These are phyloP conservation scores for Puccinellia tenuiflora DNA, from an alignment of 176 grass and related monocot genomes.

Conservation along the genomic window DNA sequence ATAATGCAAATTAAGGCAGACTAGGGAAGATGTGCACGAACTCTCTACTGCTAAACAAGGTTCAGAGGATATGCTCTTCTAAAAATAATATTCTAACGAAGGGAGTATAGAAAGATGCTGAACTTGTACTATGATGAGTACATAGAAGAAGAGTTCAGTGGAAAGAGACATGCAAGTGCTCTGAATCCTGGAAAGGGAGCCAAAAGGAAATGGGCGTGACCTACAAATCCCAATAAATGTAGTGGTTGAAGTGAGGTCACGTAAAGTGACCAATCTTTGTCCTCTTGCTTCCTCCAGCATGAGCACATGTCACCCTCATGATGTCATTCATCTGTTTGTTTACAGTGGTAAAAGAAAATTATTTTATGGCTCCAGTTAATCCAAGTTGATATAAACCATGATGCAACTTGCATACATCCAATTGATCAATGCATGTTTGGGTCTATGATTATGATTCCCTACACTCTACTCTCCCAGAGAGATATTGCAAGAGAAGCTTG, in stretches of 20 bases:
- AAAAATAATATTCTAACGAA: background rate
- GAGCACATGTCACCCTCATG: background rate
- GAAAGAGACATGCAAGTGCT: conserved; percentile 28
- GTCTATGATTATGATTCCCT: background rate
- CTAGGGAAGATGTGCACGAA: background rate
- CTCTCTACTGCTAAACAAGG: background rate
- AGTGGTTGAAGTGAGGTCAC: conserved; percentile 45
- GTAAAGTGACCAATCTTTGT: conserved; percentile 36
- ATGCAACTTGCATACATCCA: background rate
- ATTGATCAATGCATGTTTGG: background rate
- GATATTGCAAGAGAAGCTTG: background rate
- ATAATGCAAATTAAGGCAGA: background rate
- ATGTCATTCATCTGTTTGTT: conserved; percentile 18
- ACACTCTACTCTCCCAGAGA: background rate
- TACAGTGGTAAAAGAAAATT: conserved; percentile 15
- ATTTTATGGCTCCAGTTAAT: background rate
- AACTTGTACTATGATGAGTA: background rate
- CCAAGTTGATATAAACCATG: background rate
- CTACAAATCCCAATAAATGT: conserved; percentile 54
- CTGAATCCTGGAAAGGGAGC: conserved; percentile 27
- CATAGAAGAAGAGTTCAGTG: conserved; percentile 11
- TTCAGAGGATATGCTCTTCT: background rate
- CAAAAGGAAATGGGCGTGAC: conserved; percentile 27
- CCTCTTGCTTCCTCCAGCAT: conserved; percentile 11
- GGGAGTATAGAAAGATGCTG: background rate